Conservation (phyloP, 345 rosid species). For the Salix purpurea region DNA sequence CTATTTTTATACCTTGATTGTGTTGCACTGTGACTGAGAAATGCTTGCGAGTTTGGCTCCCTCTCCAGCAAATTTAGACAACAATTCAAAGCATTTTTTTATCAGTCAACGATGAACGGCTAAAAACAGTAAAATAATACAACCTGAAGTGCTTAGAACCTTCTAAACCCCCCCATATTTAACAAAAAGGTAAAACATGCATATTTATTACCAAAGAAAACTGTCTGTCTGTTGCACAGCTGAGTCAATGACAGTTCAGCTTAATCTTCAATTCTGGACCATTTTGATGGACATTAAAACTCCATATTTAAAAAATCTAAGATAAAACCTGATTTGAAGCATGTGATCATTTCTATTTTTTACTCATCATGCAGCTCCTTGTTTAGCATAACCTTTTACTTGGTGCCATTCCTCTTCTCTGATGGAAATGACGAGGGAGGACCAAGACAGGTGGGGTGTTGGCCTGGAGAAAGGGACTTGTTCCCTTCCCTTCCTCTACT, state of each 20-base stretch:
- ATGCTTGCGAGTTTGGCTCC: neutral
- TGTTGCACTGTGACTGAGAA: neutral
- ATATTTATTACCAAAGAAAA: too few relatives aligned
- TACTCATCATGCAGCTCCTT: too few relatives aligned
- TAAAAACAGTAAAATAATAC: neutral
- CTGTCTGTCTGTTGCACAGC: too few relatives aligned
- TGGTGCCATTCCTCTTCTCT: neutral
- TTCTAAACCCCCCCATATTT: neutral
- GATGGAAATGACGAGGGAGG: constrained; percentile 59
- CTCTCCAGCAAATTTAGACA: neutral
- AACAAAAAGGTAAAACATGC: neutral
- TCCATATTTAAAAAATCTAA: too few relatives aligned
- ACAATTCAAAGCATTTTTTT: neutral
- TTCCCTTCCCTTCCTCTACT: too few relatives aligned
- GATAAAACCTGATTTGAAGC: too few relatives aligned
- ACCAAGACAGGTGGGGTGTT: constrained; percentile 46
- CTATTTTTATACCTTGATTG: neutral
- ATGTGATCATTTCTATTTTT: too few relatives aligned
- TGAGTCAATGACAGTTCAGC: too few relatives aligned
- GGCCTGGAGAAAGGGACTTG: too few relatives aligned
- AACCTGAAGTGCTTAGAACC: neutral
- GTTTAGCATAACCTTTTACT: neutral
- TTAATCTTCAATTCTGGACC: too few relatives aligned
- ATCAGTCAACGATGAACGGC: neutral
- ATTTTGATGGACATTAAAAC: too few relatives aligned